Conservation (phyloP, 2,329 filamentous ascomycete species). For the Lanzia echinophila region DNA sequence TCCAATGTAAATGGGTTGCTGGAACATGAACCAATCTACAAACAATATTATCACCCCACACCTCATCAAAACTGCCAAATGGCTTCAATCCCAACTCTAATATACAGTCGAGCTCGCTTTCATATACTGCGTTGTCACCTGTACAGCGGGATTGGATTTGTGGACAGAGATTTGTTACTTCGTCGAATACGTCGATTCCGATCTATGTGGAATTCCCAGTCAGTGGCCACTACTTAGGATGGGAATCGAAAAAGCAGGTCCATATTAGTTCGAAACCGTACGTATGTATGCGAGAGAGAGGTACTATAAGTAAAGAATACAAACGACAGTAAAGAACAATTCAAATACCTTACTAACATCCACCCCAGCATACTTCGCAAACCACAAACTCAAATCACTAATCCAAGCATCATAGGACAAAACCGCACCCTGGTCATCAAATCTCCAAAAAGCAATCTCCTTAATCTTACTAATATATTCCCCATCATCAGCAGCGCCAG, state of each 20-base stretch:
- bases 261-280: too few relatives aligned
- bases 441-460: conserved; percentile 39
- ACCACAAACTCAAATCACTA: conserved; percentile 36
- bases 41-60: conserved; percentile 39
- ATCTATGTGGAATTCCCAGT: too few relatives aligned
- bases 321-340: too few relatives aligned
- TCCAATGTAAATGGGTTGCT: too few relatives aligned
- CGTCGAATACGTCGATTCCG: background rate
- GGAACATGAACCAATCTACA: conserved; percentile 37
- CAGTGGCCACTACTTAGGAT: too few relatives aligned
- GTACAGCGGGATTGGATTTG: conserved; percentile 23
- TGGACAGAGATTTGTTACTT: conserved; percentile 29
- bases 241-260: too few relatives aligned
- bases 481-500: conserved; percentile 27
- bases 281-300: too few relatives aligned
- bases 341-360: too few relatives aligned
- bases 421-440: conserved; percentile 38
- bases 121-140: background rate
- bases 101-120: background rate
- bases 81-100: conserved; percentile 15
- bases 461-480: conserved; percentile 32
- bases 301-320: too few relatives aligned
- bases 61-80: conserved; percentile 37
- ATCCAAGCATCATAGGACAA: conserved; percentile 39
- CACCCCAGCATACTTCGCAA: background rate